Evolutionary conservation across 495 filamentous ascomycete genomes (phyloP).

Genomic region (Coniosporium apollinis): DNA sequence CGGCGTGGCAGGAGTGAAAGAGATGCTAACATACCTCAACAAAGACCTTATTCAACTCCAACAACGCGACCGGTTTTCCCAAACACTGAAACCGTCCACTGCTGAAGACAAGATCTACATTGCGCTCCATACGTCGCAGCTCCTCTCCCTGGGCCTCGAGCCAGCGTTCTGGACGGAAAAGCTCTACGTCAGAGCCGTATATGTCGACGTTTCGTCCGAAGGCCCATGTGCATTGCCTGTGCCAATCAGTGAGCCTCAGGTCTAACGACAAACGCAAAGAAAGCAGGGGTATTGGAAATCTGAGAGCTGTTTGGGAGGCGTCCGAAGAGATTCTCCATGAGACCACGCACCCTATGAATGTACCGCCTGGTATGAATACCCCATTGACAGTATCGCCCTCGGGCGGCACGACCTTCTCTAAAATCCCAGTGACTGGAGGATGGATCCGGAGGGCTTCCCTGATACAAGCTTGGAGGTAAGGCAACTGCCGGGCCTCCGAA

Average conservation of each 20-base stretch:
- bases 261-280: too few relatives aligned
- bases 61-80: slow-evolving; percentile 11
- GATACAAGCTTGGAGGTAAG: slow-evolving; percentile 32
- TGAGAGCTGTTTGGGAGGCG: too few relatives aligned
- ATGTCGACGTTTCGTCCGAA: too few relatives aligned
- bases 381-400: slow-evolving; percentile 32
- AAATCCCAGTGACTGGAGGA: slow-evolving; percentile 30
- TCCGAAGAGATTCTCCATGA: too few relatives aligned
- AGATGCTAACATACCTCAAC: too few relatives aligned
- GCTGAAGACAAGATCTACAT: slow-evolving; percentile 8
- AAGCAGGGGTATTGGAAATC: too few relatives aligned
- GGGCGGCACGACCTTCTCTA: slow-evolving; percentile 27
- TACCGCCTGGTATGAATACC: slow-evolving; percentile 27
- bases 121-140: slow-evolving; percentile 3
- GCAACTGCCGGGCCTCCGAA: too few relatives aligned
- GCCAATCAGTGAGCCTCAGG: too few relatives aligned
- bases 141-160: slow-evolving; percentile 29
- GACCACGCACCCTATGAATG: too few relatives aligned
- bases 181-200: slow-evolving; percentile 48
- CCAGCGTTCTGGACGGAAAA: slow-evolving; percentile 50
- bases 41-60: slow-evolving; percentile 14
- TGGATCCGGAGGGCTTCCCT: slow-evolving; percentile 40
- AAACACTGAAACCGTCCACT: slow-evolving; percentile 11
- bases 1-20: too few relatives aligned
- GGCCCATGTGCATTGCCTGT: too few relatives aligned